Percentiles rank a stretch among this genome's conserved stretches.
phyloP scores from a whole-genome alignment of 345 rosid genomes.

The Rhodamnia argentea region DNA sequence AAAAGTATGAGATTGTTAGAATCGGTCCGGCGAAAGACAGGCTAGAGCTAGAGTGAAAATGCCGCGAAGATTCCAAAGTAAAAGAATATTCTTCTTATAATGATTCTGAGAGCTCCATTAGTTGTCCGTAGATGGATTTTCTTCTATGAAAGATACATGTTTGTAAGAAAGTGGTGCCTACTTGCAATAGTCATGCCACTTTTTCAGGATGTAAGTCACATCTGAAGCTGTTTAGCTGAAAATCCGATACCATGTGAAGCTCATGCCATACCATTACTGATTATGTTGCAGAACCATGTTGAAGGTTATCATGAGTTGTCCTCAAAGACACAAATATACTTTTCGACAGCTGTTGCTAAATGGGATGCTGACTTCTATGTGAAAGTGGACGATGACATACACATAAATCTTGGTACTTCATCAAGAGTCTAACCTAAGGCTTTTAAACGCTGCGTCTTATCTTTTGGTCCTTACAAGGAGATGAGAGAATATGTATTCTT shows the following conservation, averaged over 20 bases:
- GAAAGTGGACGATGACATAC: conserved; percentile 76
- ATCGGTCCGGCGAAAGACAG: background rate
- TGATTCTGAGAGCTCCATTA: background rate
- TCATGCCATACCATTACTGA: background rate
- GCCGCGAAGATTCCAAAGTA: background rate
- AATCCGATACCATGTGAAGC: background rate
- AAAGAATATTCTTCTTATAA: background rate
- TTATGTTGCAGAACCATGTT: conserved; percentile 52
- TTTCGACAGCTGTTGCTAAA: conserved; percentile 50
- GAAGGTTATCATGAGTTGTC: conserved; percentile 75
- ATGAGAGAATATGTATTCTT: conserved; percentile 1
- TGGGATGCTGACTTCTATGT: conserved; percentile 87
- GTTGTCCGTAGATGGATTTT: background rate
- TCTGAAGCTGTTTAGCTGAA: background rate
- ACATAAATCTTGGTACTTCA: conserved; percentile 67
- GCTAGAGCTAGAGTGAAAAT: background rate
- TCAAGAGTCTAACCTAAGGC: background rate
- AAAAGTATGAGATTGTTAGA: background rate
- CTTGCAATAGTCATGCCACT: background rate
- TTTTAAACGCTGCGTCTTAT: background rate
- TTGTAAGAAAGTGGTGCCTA: background rate
- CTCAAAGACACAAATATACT: conserved; percentile 59
- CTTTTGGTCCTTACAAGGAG: background rate
- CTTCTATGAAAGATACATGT: background rate
- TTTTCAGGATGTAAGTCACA: background rate